phyloP scores from a whole-genome alignment of 352 stramenopile genomes.

The Phytophthora nicotianae region DNA sequence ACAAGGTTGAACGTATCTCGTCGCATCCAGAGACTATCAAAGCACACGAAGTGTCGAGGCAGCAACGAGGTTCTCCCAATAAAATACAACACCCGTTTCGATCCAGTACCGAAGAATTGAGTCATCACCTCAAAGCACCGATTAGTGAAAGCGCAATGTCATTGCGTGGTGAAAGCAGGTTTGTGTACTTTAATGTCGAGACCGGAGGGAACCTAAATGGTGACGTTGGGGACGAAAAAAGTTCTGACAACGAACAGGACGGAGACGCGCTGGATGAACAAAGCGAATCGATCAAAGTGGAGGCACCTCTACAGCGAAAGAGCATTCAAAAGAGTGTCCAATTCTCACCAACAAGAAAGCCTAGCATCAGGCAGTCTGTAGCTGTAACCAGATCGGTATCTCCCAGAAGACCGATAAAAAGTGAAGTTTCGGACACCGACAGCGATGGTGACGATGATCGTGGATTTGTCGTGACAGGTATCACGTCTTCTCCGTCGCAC shows the following conservation, averaged over 20 bases:
- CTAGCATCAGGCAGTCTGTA: neutral
- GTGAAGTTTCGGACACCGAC: slow-evolving; percentile 7
- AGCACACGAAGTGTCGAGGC: neutral
- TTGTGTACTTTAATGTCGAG: slow-evolving; percentile 56
- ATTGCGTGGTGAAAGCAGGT: slow-evolving; percentile 56
- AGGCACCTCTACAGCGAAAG: neutral
- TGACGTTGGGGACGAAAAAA: neutral
- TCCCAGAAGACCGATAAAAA: neutral
- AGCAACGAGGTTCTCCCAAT: neutral
- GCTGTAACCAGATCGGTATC: neutral
- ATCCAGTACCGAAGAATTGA: neutral
- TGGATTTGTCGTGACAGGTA: slow-evolving; percentile 42
- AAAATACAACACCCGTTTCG: neutral
- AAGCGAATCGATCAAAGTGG: slow-evolving; percentile 16
- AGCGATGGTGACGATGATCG: slow-evolving; percentile 39
- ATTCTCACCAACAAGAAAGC: neutral
- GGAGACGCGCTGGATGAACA: slow-evolving; percentile 5
- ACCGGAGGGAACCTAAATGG: neutral
- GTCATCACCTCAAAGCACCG: neutral
- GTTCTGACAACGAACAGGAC: neutral
- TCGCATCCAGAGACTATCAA: neutral
- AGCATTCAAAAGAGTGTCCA: neutral
- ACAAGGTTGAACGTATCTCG: neutral
- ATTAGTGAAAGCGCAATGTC: slow-evolving; percentile 24
- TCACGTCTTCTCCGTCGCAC: slow-evolving; percentile 11